Percentiles rank a stretch among this genome's conserved stretches.
Evolutionary conservation across 2,329 filamentous ascomycete genomes (phyloP).

Genomic region (Didymella lethalis): DNA sequence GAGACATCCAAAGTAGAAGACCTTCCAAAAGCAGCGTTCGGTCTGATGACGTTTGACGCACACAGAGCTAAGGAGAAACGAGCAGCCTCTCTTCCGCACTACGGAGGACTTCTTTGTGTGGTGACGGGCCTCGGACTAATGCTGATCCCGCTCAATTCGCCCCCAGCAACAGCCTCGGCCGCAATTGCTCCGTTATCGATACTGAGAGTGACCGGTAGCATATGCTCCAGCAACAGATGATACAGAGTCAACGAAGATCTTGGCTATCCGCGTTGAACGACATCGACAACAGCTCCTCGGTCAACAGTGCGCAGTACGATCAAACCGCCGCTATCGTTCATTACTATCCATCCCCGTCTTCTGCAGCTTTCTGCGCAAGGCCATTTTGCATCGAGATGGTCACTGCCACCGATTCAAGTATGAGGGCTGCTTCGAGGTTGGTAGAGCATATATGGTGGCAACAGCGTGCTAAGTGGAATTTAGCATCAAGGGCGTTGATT

Average conservation of each 20-base stretch:
- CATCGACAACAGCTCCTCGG: background rate
- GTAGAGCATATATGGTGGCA: background rate
- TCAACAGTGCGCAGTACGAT: background rate
- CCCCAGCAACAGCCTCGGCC: slow-evolving; percentile 20
- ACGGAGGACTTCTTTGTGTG: slow-evolving; percentile 18
- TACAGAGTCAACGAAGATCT: background rate
- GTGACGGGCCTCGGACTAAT: slow-evolving; percentile 39
- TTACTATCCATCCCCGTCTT: background rate
- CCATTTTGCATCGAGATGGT: slow-evolving; percentile 16
- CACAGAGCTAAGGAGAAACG: background rate
- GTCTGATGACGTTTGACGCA: background rate
- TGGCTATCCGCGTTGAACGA: slow-evolving; percentile 1
- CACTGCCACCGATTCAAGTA: slow-evolving; percentile 1
- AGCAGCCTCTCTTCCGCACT: slow-evolving; percentile 6
- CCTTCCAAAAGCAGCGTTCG: background rate
- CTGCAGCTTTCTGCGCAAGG: background rate
- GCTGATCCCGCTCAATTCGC: slow-evolving; percentile 33
- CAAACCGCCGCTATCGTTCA: background rate
- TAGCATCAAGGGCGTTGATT: slow-evolving; percentile 39
- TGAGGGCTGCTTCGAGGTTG: slow-evolving; percentile 19
- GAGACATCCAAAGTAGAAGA: background rate
- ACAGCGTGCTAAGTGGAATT: background rate
- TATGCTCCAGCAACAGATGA: slow-evolving; percentile 2
- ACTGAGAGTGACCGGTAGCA: slow-evolving; percentile 15
- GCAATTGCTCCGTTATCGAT: slow-evolving; percentile 35